Evolutionary conservation across 345 rosid genomes (phyloP), one percentile per base, ranked within the genome.

Genomic region (Aquilaria yunnanensis): DNA sequence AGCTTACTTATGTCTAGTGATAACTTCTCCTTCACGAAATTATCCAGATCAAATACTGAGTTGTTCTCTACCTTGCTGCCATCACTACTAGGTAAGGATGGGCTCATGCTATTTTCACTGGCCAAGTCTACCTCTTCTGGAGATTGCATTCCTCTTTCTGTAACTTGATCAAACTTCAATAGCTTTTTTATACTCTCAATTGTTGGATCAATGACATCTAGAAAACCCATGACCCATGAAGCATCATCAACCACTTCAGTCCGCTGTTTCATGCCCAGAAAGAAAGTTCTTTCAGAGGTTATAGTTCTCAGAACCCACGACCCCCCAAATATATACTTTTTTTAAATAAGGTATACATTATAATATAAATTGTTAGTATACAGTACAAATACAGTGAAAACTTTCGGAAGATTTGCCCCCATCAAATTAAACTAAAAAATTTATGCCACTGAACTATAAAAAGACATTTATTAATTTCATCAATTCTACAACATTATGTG

Each of bases 231-330:
- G 51, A 88, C 84, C 99, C 97, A 94, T 3, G 97, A 88, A 13
- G 92, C 78, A 78, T 94, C 99, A 41, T 94, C 99, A 9, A 88
- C 96, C 12, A 94, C 84, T 77, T 94, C 99, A 2, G 83, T 94
- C 2, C 92, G 79, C 99, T 94, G 86, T 71, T 60, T 47, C 54
- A 70, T 16, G 41, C 50, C 11, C 49, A 34, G 23, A 16, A 32
- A 37, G n/a, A 37, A 16, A 52, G 55, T 3, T 51, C 33, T 57
- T 34, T 62, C 53, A 6, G 23, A 62, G 9, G 23, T 51, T 62
- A 46, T 34, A 12, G 43, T 9, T 37, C 8, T 3, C 43, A 37
- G 43, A 23, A 23, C 23, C 23, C 23, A 23, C 23, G 23, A 23
- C 23, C 23, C 23, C 23, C 23, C 23, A 23, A 23, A 23, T 23